Base-by-base conservation (phyloP, 2,329 filamentous ascomycete species). In the Aspergillus tubingensis region DNA sequence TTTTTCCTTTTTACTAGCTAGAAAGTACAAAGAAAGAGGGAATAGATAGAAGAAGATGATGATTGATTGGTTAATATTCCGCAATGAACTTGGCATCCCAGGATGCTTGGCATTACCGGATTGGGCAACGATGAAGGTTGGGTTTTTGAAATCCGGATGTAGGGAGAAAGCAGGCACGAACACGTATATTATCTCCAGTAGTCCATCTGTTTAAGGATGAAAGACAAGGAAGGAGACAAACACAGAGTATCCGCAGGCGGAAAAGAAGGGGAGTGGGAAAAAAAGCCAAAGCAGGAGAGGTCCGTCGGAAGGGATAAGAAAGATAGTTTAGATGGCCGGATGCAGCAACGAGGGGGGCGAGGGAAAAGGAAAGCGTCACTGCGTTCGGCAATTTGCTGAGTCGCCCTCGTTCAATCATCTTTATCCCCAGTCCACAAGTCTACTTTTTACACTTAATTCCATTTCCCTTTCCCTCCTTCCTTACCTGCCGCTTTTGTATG, bases 341-440 rank as follows among this genome's bases (percentile, higher is more conserved):
- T 32, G 47, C 47, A 50, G 47, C 25, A 30, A 49, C 44, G 41
- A 44, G 41, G 41, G 10, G 10, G 41, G 41, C 41, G 10, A 36
- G 32, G 32, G 2, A 36, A 36, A 27, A 3, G 25, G 30, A 11
- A 32, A 32, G 30, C 30, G 11, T 36, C 32, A 15, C 32, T 36
- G 32, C 32, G 32, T 36, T 36, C 32, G 32, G 32, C 32, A 2
- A 36, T 2, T 36, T 36, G 1, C 32, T 36, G 17, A 27, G 27
- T 39, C 58, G 58, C 50, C 52, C 54, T 56, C 36, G 52, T 59
- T 50, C 19, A 36, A 36, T 36, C 32, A 36, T 36, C 32, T 36
- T 36, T 5, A 36, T 13, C 32, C 32, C 11, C 30, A 27, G 25
- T 27, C 25, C 25, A 8, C 30, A 32, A 32, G 11, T 36, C 11